Percentiles rank a stretch among this genome's conserved stretches.
Conservation (phyloP, 345 rosid species). For the Euclidium syriacum region DNA sequence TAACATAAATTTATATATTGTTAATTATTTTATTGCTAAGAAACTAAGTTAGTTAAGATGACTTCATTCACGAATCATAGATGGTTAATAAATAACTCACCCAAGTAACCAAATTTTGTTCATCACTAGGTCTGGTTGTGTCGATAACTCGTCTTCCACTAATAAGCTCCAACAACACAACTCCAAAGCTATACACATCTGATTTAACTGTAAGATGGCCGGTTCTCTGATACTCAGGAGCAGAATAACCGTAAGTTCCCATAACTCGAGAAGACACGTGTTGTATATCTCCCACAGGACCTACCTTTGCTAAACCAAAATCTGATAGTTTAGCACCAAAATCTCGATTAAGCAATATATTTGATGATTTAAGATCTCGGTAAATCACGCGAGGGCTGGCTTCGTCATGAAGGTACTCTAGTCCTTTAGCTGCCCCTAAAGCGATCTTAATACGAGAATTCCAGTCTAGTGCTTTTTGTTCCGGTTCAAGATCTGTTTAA, state of each 20-base stretch:
- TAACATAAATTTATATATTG: slow-evolving; percentile 7
- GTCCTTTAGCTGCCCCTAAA: slow-evolving; percentile 68
- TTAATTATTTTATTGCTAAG: background rate
- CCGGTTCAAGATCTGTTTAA: slow-evolving; percentile 44
- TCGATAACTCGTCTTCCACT: slow-evolving; percentile 78
- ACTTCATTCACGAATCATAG: background rate
- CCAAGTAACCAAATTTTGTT: slow-evolving; percentile 76
- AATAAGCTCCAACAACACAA: slow-evolving; percentile 72
- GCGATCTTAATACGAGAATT: slow-evolving; percentile 70
- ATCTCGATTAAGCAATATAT: slow-evolving; percentile 51
- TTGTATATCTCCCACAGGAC: slow-evolving; percentile 56
- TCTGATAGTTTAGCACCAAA: slow-evolving; percentile 63
- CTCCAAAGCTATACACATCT: slow-evolving; percentile 90
- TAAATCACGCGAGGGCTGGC: slow-evolving; percentile 81
- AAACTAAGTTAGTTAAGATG: too few relatives aligned
- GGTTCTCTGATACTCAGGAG: slow-evolving; percentile 84
- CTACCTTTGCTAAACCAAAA: slow-evolving; percentile 83
- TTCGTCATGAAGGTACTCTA: slow-evolving; percentile 70
- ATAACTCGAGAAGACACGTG: slow-evolving; percentile 81
- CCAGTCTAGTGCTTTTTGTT: slow-evolving; percentile 66
- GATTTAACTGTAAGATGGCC: slow-evolving; percentile 72
- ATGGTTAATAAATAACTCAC: slow-evolving; percentile 32
- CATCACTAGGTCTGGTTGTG: slow-evolving; percentile 42
- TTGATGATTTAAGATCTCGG: slow-evolving; percentile 77
- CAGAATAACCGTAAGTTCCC: slow-evolving; percentile 96